Base-by-base conservation (phyloP, 495 filamentous ascomycete species). In the Paragyromitra xinjiangensis region DNA sequence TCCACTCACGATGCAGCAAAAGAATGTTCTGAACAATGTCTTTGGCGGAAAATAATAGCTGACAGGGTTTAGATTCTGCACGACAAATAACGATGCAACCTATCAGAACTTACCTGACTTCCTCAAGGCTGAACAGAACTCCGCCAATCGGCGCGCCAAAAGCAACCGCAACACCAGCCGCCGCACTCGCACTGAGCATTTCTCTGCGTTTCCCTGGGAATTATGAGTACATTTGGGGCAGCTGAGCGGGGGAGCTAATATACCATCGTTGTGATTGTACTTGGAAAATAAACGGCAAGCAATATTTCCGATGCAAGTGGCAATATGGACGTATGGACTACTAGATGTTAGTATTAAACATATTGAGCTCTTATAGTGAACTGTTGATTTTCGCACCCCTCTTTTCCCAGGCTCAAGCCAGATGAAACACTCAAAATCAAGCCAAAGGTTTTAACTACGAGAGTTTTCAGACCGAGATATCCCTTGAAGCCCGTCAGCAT, bases 1-100 rank as follows among this genome's bases (percentile, higher is more conserved):
- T 29, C 48, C 51, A 82, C 85, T 80, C 82, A 84, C 92, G 80
- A 98, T 98, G 84, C 95, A 99, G 84, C 94, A 97, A 85, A 98
- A 99, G 86, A 99, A 98, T 1, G 95, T 99, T 50, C 95, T 88
- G 85, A 99, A 99, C 3, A 99, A 89, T 2, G 95, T 98, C 84
- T 99, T 98, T n/a, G 95, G 92, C 3, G 95, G 95, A 83, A 98
- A 98, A 83, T 97, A 99, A 83, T 99, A 99, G 83, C 91, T 88
- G 34, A 9, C 34, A 66, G 16, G 74, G 56, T 29, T 77, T 64
- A 80, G 69, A 80, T 59, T 22, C 61, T 58, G 56, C 55, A 63
- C n/a, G 39, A 66, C 19, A 44, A 48, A 53, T 6, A 56, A 55
- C 9, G 40, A 24, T 50, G 62, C 19, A 42, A 79, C 78, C 44